Conservation (phyloP, 208 protist genomes). For the Leishmania braziliensis region DNA sequence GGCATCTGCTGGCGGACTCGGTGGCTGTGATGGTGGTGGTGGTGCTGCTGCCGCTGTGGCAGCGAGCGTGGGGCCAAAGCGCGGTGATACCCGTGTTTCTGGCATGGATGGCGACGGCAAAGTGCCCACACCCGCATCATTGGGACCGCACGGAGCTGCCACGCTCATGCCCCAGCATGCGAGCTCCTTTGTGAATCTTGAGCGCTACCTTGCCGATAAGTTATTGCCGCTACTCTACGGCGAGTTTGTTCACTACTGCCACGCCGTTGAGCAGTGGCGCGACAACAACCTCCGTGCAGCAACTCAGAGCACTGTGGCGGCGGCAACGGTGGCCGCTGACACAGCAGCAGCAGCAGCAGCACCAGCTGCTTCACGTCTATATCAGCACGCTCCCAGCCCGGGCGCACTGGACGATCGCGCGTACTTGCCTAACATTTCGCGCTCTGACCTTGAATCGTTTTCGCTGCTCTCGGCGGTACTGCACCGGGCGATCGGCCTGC, state of each 20-base stretch:
- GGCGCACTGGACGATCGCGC: neutral
- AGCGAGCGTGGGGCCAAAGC: neutral
- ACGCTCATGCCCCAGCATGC: neutral
- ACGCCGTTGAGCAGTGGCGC: constrained; percentile 1
- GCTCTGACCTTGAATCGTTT: neutral
- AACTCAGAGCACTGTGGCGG: neutral
- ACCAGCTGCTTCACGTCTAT: neutral
- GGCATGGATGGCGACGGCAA: neutral
- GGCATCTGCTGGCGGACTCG: neutral
- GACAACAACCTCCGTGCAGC: neutral
- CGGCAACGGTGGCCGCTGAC: neutral
- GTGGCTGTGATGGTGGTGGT: neutral
- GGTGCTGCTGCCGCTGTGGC: neutral
- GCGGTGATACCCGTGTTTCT: neutral
- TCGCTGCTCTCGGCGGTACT: constrained; percentile 2
- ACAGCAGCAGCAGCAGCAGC: neutral
- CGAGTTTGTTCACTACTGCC: constrained; percentile 9
- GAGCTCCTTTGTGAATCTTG: neutral
- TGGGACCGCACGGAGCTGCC: neutral
- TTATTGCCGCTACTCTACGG: constrained; percentile 7
- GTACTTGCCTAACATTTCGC: neutral
- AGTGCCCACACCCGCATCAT: neutral
- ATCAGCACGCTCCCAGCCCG: neutral
- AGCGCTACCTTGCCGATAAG: constrained; percentile 2
- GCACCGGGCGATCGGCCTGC: neutral